A percentile compares a stretch with the other conserved stretches of the same genome.
phyloP scores from a whole-genome alignment of 192 early-diverging fungal species.

The Gamsiella multidivaricata region DNA sequence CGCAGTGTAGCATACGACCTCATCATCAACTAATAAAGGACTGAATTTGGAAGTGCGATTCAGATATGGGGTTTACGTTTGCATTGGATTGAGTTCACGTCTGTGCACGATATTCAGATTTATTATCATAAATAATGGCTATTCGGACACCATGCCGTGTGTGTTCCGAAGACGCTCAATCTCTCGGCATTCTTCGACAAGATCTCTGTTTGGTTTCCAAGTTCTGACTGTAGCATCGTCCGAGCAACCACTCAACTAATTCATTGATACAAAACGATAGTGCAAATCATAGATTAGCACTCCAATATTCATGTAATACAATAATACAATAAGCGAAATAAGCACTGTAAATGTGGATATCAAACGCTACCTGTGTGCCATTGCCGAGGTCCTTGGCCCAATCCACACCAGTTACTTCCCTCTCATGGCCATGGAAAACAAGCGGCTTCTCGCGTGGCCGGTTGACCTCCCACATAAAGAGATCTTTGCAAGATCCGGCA shows the following conservation, averaged over 20 bases:
- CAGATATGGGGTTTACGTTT: too few relatives aligned
- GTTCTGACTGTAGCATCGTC: conserved; percentile 81
- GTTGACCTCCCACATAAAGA: conserved; percentile 81
- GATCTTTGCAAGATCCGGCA: conserved; percentile 73
- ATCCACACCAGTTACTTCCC: conserved; percentile 78
- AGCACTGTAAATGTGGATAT: background rate
- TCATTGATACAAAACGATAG: background rate
- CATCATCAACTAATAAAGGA: too few relatives aligned
- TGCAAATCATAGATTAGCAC: too few relatives aligned
- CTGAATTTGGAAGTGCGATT: too few relatives aligned
- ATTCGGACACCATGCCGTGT: conserved; percentile 40
- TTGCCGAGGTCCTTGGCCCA: conserved; percentile 69
- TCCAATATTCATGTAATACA: background rate
- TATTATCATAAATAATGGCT: too few relatives aligned
- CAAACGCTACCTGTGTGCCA: conserved; percentile 56
- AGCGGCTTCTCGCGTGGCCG: conserved; percentile 56
- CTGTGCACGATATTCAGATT: too few relatives aligned
- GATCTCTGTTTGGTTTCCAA: conserved; percentile 64
- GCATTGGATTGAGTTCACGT: too few relatives aligned
- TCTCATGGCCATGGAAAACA: conserved; percentile 71
- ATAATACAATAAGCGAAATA: background rate
- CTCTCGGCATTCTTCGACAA: conserved; percentile 28
- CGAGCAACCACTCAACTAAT: conserved; percentile 77
- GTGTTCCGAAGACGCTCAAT: conserved; percentile 17
- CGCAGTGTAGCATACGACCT: too few relatives aligned